phyloP scores from a whole-genome alignment of 2,329 filamentous ascomycete genomes.

The Akanthomyces dipterigenus region DNA sequence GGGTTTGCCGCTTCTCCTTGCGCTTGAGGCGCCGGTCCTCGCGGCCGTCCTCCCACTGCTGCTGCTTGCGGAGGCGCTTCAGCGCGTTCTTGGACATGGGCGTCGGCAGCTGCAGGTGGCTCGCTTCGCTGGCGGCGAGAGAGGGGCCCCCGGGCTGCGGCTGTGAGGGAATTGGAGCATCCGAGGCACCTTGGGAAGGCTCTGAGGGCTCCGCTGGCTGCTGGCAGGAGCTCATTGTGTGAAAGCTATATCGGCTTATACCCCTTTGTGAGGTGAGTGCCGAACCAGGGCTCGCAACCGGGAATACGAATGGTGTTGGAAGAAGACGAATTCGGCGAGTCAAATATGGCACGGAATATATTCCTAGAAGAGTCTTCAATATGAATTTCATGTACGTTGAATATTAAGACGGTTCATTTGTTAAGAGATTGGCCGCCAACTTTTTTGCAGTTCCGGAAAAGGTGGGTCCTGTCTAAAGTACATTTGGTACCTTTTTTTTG shows the following conservation, averaged over 20 bases:
- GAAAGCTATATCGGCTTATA: slow-evolving; percentile 5
- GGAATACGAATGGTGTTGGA: background rate
- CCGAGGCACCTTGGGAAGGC: background rate
- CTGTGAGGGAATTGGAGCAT: background rate
- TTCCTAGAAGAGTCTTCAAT: background rate
- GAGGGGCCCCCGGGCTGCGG: background rate
- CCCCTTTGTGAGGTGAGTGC: background rate
- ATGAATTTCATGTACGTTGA: background rate
- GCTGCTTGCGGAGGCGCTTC: slow-evolving; percentile 67
- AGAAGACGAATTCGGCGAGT: background rate
- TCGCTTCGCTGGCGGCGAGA: background rate
- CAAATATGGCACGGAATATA: background rate
- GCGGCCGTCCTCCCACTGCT: slow-evolving; percentile 70
- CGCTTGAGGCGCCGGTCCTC: slow-evolving; percentile 48
- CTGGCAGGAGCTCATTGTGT: slow-evolving; percentile 9
- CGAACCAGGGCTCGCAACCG: background rate
- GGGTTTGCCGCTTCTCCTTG: slow-evolving; percentile 47
- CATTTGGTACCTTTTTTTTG: background rate
- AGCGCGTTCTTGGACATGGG: slow-evolving; percentile 75
- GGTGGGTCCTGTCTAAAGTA: background rate
- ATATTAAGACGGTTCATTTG: background rate
- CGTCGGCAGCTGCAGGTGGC: slow-evolving; percentile 9
- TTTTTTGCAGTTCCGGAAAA: background rate
- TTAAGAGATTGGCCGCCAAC: background rate
- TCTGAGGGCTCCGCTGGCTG: background rate